Percentiles rank a stretch among this genome's conserved stretches.
Evolutionary conservation across 176 grass and related monocot species (phyloP).

Genomic region (sorghum (Sorghum bicolor)): DNA sequence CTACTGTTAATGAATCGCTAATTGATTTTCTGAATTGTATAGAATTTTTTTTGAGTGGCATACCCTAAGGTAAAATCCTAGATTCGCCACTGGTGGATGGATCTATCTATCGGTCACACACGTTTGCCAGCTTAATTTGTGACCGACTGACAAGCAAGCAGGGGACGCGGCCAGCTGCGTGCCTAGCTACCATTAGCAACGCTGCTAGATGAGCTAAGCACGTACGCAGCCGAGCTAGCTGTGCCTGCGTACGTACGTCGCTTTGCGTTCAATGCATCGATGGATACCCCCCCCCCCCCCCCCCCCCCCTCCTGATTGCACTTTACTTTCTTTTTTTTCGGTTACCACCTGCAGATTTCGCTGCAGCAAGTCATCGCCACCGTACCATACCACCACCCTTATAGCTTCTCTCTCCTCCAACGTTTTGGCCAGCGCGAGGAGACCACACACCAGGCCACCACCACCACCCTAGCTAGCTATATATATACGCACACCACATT

Average conservation of each 20-base stretch:
- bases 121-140: background rate
- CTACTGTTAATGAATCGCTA: no score
- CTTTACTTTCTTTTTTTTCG: conserved; percentile 16
- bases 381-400: no score
- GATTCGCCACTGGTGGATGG: no score
- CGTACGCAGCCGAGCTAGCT: background rate
- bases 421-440: background rate
- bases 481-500: conserved; percentile 7
- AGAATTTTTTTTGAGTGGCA: no score
- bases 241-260: background rate
- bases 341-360: conserved; percentile 37
- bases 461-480: conserved; percentile 11
- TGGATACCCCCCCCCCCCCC: no score
- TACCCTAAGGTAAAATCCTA: no score
- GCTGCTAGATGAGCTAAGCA: background rate
- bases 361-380: conserved; percentile 36
- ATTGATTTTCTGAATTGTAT: no score
- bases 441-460: background rate
- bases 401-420: background rate
- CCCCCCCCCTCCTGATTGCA: no score
- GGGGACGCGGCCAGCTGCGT: background rate
- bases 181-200: background rate
- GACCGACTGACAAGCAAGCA: background rate
- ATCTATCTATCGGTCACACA: background rate
- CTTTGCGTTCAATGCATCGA: background rate